Evolutionary conservation across 306 rosid genomes (phyloP).

Genomic region (Abrus precatorius): DNA sequence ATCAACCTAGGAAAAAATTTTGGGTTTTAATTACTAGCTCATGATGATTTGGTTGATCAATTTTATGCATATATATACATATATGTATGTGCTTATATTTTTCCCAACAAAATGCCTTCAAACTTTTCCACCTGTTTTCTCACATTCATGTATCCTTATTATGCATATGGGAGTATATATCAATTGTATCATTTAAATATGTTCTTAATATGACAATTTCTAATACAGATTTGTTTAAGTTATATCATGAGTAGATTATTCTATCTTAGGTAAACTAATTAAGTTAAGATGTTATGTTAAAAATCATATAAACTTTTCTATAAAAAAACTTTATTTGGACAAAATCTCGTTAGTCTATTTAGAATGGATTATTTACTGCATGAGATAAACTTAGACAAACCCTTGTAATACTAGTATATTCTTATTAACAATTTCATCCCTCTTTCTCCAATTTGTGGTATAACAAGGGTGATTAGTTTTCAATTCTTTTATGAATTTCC

Average conservation of each 20-base stretch:
- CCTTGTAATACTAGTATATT: neutral
- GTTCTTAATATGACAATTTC: slow-evolving; percentile 17
- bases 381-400: no score
- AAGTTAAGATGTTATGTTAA: no score
- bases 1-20: slow-evolving; percentile 36
- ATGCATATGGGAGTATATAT: slow-evolving; percentile 28
- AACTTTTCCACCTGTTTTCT: neutral
- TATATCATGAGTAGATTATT: no score
- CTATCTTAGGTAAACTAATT: no score
- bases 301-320: no score
- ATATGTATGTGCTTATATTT: slow-evolving; percentile 13
- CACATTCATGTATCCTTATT: slow-evolving; percentile 31
- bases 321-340: no score
- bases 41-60: slow-evolving; percentile 7
- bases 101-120: slow-evolving; percentile 35
- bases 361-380: no score
- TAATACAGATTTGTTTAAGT: neutral
- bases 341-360: no score
- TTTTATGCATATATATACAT: slow-evolving; percentile 7
- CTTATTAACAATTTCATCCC: slow-evolving; percentile 8
- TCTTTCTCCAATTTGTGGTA: slow-evolving; percentile 20
- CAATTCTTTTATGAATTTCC: neutral
- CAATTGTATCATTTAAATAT: slow-evolving; percentile 31
- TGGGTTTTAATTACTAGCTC: neutral
- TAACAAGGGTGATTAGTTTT: neutral